Conservation (phyloP, 768 basidiomycete species). For the Cyclocybe cylindracea region DNA sequence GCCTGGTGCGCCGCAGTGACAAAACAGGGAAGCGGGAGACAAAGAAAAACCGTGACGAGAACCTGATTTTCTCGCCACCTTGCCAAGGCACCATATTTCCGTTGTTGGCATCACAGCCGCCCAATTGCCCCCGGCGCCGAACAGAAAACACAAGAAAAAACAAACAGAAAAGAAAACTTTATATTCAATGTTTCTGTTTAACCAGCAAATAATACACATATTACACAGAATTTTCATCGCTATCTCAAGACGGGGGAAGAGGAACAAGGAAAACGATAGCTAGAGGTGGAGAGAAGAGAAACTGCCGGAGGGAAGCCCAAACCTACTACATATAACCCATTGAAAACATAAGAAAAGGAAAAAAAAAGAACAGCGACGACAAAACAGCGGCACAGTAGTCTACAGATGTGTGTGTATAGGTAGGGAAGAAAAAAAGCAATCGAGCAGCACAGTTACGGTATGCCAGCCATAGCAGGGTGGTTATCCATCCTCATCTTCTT, state of each 20-base stretch:
- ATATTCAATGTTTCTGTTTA: neutral
- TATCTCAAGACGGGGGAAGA: neutral
- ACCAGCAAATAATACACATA: constrained; percentile 33
- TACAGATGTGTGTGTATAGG: constrained; percentile 27
- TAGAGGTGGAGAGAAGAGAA: constrained; percentile 8
- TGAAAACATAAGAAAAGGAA: constrained; percentile 24
- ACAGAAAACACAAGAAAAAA: constrained; percentile 12
- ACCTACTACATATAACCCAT: constrained; percentile 17
- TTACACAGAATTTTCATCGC: constrained; percentile 20
- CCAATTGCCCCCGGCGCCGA: constrained; percentile 12
- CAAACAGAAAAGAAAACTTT: constrained; percentile 12
- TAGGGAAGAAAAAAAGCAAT: constrained; percentile 17
- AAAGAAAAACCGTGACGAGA: constrained; percentile 10
- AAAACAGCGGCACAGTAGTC: constrained; percentile 28
- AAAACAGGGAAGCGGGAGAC: constrained; percentile 18
- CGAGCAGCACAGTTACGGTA: constrained; percentile 50
- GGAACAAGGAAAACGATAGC: constrained; percentile 14
- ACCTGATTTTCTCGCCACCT: constrained; percentile 9
- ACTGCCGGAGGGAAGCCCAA: constrained; percentile 24
- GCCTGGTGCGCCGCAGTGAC: constrained; percentile 12
- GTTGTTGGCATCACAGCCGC: constrained; percentile 3
- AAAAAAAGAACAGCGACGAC: constrained; percentile 29
- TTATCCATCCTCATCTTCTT: constrained; percentile 78
- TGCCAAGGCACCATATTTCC: constrained; percentile 11
- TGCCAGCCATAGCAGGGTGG: constrained; percentile 42